phyloP scores from a whole-genome alignment of 495 filamentous ascomycete species.

The Penicilliopsis zonata region DNA sequence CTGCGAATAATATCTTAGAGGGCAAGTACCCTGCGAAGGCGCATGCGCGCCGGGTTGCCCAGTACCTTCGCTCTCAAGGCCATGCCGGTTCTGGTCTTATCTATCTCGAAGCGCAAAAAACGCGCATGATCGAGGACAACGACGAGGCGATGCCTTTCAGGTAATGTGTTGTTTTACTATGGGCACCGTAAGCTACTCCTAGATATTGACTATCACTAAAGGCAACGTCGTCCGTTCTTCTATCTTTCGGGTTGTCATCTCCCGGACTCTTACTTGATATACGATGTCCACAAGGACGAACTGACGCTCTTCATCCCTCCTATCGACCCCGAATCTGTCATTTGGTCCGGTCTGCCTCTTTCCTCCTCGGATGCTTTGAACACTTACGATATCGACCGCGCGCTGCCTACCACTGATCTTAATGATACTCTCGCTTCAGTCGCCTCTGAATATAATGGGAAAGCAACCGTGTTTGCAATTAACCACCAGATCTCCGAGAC shows the following conservation, averaged over 20 bases:
- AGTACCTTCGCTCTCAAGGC: slow-evolving; percentile 43
- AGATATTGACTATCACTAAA: slow-evolving; percentile 6
- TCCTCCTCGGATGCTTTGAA: slow-evolving; percentile 58
- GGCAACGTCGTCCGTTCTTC: slow-evolving; percentile 85
- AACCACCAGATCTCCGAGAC: slow-evolving; percentile 53
- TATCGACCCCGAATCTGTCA: slow-evolving; percentile 77
- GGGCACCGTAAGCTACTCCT: not conserved
- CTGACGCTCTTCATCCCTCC: slow-evolving; percentile 89
- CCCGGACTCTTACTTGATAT: slow-evolving; percentile 70
- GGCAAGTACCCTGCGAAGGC: slow-evolving; percentile 93
- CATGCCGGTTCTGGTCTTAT: slow-evolving; percentile 33
- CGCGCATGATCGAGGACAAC: slow-evolving; percentile 67
- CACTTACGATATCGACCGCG: slow-evolving; percentile 74
- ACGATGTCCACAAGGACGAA: slow-evolving; percentile 58
- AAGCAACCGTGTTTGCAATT: slow-evolving; percentile 55
- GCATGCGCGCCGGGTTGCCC: slow-evolving; percentile 72
- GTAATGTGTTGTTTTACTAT: no score
- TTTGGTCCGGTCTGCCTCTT: slow-evolving; percentile 88
- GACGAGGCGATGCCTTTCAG: slow-evolving; percentile 68
- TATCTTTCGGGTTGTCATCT: slow-evolving; percentile 83
- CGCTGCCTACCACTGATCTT: slow-evolving; percentile 55
- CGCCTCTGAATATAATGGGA: slow-evolving; percentile 28
- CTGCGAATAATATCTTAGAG: slow-evolving; percentile 35
- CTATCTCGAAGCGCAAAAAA: slow-evolving; percentile 80
- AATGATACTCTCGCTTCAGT: slow-evolving; percentile 46